Percentiles rank a stretch among this genome's conserved stretches.
Conservation (phyloP, 306 rosid species). For the Hylodesmum podocarpum region DNA sequence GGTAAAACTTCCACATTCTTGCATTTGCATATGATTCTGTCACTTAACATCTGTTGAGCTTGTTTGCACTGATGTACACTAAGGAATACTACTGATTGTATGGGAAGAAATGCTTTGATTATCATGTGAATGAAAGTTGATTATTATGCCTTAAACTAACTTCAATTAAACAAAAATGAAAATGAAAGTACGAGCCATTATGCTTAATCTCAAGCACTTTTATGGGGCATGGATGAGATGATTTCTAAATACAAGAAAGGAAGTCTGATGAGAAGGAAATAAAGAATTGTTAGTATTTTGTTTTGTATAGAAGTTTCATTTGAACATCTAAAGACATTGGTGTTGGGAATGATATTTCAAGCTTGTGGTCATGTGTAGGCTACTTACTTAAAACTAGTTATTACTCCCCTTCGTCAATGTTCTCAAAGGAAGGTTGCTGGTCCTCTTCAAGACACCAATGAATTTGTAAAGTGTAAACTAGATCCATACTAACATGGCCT, state of each 20-base stretch:
- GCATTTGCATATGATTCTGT: not conserved
- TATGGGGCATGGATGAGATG: not conserved
- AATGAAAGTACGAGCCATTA: not conserved
- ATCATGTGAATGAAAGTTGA: not conserved
- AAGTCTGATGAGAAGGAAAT: conserved; percentile 4
- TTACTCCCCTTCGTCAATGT: not conserved
- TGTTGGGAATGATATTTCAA: not conserved
- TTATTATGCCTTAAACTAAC: conserved; percentile 5
- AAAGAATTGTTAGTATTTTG: conserved; percentile 15
- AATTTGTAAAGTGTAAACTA: not conserved
- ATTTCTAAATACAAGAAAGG: conserved; percentile 5
- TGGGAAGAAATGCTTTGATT: conserved; percentile 14
- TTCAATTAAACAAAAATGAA: not conserved
- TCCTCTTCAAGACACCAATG: conserved; percentile 1
- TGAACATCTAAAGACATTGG: conserved; percentile 10
- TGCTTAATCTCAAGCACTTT: conserved; percentile 8
- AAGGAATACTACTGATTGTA: not conserved
- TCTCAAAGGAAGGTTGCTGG: not conserved
- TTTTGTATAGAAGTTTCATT: not conserved
- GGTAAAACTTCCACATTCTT: conserved; percentile 45
- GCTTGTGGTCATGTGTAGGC: conserved; percentile 8
- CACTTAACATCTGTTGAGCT: not conserved
- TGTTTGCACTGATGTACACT: conserved; percentile 11
- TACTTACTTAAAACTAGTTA: conserved; percentile 8
- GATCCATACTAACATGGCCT: not conserved